These are phyloP conservation scores for Botryotinia narcissicola DNA, from an alignment of 2,329 filamentous ascomycete species.

Conservation along the genomic window DNA sequence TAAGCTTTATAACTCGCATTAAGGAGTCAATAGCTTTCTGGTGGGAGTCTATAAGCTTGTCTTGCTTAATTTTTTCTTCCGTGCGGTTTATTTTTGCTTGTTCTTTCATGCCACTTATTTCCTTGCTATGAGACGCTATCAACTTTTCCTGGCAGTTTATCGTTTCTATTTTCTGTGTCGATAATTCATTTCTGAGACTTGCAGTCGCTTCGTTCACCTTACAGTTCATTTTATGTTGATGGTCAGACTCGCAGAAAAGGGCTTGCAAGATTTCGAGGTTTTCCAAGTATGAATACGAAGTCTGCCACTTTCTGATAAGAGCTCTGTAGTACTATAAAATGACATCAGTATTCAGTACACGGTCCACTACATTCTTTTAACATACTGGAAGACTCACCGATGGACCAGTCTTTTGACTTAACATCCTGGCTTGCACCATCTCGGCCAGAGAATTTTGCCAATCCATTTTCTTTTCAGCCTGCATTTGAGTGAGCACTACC, in stretches of 20 bases:
- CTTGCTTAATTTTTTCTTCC: neutral
- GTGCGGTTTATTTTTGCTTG: neutral
- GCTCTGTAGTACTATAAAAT: neutral
- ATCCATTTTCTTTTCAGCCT: neutral
- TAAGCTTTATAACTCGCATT: neutral
- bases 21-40: neutral
- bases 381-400: neutral
- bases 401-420: neutral
- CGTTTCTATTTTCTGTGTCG: neutral
- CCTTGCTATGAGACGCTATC: neutral
- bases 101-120: neutral
- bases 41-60: neutral
- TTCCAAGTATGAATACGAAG: neutral
- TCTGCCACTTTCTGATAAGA: neutral
- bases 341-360: neutral
- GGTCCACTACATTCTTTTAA: neutral
- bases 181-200: neutral
- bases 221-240: too few species aligned
- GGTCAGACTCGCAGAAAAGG: too few species aligned
- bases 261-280: neutral
- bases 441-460: neutral
- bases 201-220: rapidly evolving
- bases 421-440: neutral
- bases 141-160: neutral
- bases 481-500: neutral